Evolutionary conservation across 345 rosid species (phyloP), one percentile per base, ranked within the genome.

Genomic region (Noccaea bulbosa): DNA sequence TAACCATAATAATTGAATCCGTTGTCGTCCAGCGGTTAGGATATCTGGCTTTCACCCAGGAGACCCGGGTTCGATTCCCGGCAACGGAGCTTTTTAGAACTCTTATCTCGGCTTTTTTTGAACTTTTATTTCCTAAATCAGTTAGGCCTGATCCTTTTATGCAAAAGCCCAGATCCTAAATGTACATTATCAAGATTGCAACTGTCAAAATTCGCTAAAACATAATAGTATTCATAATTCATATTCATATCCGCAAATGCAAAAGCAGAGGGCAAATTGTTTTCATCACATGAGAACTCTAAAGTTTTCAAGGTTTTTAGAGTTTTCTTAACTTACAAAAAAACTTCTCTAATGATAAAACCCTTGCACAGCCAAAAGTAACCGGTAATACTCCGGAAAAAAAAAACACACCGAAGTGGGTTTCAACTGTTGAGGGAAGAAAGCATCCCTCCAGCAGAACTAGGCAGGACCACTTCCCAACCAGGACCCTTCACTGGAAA

Each of bases 11-110:
- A 33, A 43, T 11, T 39, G 11, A 46, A 5, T 75, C 92, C 91
- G 82, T 77, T 88, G 90, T 88, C 90, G 98, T 90, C 97, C 93
- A 93, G 88, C 86, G 98, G 97, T 84, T 80, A 92, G 97, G 93
- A 88, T 88, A 45, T 80, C 89, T 88, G 95, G 93, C 95, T 92
- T 90, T 88, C 93, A 88, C 93, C 96, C 97, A 88, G 90, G 93
- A 79, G 91, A 87, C 93, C 93, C 93, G 91, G 93, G 97, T 86
- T 92, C 93, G 86, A 88, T 92, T 84, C 88, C 96, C 90, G 98
- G 91, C 93, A 89, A 68, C 81, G 89, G 98, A 92, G 88, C 22
- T 39, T 69, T 63, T 57, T 4, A 7, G n/a, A n/a, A 22, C 24
- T 22, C 24, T 22, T 22, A 2, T 22, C 2, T 4, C 0, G 5